Evolutionary conservation across 192 early-diverging fungal genomes (phyloP), one percentile per base, ranked within the genome.

Genomic region (Mortierella hygrophila): DNA sequence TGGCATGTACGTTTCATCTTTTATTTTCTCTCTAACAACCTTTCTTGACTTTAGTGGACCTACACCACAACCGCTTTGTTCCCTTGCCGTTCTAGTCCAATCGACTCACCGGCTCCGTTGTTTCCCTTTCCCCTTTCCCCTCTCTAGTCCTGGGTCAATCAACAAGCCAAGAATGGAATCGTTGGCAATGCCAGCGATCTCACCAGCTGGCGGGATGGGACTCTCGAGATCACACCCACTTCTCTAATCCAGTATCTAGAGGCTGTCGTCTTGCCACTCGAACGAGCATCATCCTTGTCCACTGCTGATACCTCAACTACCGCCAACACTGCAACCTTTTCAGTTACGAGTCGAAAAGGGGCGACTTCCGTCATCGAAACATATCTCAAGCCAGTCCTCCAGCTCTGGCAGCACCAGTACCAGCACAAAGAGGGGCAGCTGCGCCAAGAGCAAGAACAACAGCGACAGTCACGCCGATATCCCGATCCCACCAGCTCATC

Each of bases 401-500:
- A 77, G 52, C 75, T 82, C 40, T 82, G 81, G 81, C 55, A 82
- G 16, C 41, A 76, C 41, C 81, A 82, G 57, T 38, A 57, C 41
- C 18, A 21, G 6, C 70, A 23, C 35, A 21, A 71, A 8, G 41
- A 41, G 20, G 35, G 41, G 41, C 72, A 54, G 42, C 20, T 35
- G 46, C 72, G n/a, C n/a, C 40, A 74, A n/a, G 41, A 44, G 2
- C 21, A 21, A 52, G 63, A 69, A 54, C 72, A 20, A 52, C 79
- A 69, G 49, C 11, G 49, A 49, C 32, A 38, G 6, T 13, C 32
- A 10, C 3, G 26, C 63, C 57, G 35, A 23, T 44, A 29, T 16
- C 35, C 40, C n/a, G 70, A 75, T 37, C 74, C 54, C 35, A 32
- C 44, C 70, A 71, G 38, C 32, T 13, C 72, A 73, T 73, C 72